These are phyloP conservation scores for Tolypocladium endophyticum DNA, from an alignment of 2,329 filamentous ascomycete genomes.

Conservation along the genomic window DNA sequence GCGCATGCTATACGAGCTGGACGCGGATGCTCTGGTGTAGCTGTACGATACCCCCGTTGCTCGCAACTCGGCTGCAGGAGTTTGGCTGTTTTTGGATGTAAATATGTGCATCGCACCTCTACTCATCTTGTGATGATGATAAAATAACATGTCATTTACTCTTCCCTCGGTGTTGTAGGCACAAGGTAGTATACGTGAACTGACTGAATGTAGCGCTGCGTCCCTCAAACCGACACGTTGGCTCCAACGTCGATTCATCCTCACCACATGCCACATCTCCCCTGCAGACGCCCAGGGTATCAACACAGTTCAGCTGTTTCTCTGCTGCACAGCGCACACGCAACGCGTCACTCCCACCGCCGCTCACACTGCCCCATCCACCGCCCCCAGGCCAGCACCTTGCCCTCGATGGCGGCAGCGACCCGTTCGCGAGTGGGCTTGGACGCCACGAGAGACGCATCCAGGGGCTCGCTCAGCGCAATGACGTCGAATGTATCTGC, in stretches of 20 bases:
- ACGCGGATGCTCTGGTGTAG: neutral
- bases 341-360: neutral
- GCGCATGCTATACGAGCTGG: neutral
- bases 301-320: neutral
- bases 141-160: neutral
- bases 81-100: neutral
- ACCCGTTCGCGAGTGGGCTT: neutral
- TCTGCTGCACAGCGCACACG: neutral
- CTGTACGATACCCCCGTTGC: neutral
- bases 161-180: neutral
- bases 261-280: neutral
- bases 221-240: neutral
- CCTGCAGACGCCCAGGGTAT: neutral
- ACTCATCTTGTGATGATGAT: neutral
- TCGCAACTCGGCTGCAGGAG: neutral
- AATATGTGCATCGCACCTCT: neutral
- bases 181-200: neutral
- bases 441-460: neutral
- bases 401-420: neutral
- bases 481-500: neutral
- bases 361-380: neutral
- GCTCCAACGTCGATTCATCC: neutral
- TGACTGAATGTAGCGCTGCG: neutral
- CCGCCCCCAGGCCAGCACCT: neutral
- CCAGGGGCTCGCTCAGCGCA: neutral